phyloP scores from a whole-genome alignment of 2,329 filamentous ascomycete species.

The Dendrostoma leiphaemia region DNA sequence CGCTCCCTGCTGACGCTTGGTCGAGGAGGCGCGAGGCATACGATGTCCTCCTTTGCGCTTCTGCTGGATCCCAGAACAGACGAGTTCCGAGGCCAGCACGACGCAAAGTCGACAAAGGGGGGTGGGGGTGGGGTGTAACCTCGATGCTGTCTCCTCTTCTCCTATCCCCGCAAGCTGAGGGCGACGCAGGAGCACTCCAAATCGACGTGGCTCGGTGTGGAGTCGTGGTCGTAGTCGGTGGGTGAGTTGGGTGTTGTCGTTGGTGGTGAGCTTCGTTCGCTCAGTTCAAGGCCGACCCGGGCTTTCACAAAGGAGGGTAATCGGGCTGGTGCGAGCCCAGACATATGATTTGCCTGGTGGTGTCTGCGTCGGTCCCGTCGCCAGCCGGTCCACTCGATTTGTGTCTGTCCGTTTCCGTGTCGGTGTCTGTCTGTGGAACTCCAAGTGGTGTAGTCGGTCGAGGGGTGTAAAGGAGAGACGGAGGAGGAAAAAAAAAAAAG shows the following conservation, averaged over 20 bases:
- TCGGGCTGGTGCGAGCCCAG: conserved; percentile 14
- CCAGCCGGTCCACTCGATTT: conserved; percentile 18
- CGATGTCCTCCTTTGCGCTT: conserved; percentile 36
- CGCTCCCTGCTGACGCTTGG: conserved; percentile 62
- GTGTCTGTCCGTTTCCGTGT: not conserved
- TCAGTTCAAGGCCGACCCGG: conserved; percentile 4
- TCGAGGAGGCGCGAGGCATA: conserved; percentile 61
- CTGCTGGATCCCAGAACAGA: conserved; percentile 39
- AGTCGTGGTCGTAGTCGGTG: not conserved
- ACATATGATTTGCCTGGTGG: conserved; percentile 17
- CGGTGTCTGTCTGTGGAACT: not conserved
- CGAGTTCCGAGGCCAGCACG: conserved; percentile 42
- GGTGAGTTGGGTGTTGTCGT: not conserved
- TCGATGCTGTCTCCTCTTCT: not conserved
- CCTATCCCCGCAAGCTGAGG: conserved; percentile 4
- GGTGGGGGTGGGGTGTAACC: not conserved
- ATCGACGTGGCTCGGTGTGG: not conserved
- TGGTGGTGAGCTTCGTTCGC: not conserved
- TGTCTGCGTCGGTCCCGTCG: conserved; percentile 19
- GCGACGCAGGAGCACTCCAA: not conserved
- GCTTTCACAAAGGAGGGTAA: conserved; percentile 13
- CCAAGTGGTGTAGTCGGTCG: not conserved
- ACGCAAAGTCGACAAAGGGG: conserved; percentile 22
- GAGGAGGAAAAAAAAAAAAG: not conserved
- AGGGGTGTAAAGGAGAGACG: conserved; percentile 1